Percentiles rank a stretch among this genome's conserved stretches.
phyloP scores from a whole-genome alignment of 768 basidiomycete genomes.

The Cytidiella melzeri region DNA sequence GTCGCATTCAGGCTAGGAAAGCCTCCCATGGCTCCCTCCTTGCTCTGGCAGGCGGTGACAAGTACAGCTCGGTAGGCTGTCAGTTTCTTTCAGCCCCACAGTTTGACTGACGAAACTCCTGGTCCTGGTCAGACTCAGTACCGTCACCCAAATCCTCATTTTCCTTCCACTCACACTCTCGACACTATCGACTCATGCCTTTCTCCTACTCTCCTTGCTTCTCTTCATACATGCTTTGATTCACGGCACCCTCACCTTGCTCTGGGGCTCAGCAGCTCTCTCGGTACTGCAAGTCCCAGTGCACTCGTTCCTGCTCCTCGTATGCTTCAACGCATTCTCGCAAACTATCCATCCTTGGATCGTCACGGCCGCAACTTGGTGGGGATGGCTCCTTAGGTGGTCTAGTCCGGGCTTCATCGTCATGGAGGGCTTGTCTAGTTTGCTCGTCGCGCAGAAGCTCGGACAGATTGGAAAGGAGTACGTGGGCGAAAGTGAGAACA shows the following conservation, averaged over 20 bases:
- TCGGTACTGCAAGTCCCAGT: slow-evolving; percentile 80
- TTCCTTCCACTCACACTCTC: slow-evolving; percentile 82
- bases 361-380: slow-evolving; percentile 52
- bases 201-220: slow-evolving; percentile 75
- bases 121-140: slow-evolving; percentile 50
- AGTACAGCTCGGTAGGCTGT: slow-evolving; percentile 17
- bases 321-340: slow-evolving; percentile 82
- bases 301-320: slow-evolving; percentile 80
- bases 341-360: slow-evolving; percentile 55
- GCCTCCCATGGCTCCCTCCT: slow-evolving; percentile 13
- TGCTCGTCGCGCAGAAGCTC: slow-evolving; percentile 75
- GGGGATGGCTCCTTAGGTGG: slow-evolving; percentile 66
- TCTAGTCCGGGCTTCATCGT: slow-evolving; percentile 75
- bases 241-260: slow-evolving; percentile 70
- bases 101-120: slow-evolving; percentile 9
- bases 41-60: slow-evolving; percentile 17
- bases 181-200: slow-evolving; percentile 73
- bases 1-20: slow-evolving; percentile 1
- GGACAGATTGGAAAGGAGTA: slow-evolving; percentile 73
- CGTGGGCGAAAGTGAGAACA: slow-evolving; percentile 64
- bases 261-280: slow-evolving; percentile 67
- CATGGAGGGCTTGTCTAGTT: slow-evolving; percentile 79
- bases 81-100: background rate
- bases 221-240: slow-evolving; percentile 72
- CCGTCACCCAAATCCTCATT: slow-evolving; percentile 73